phyloP scores from a whole-genome alignment of 768 basidiomycete species.

The Epithele typhae region DNA sequence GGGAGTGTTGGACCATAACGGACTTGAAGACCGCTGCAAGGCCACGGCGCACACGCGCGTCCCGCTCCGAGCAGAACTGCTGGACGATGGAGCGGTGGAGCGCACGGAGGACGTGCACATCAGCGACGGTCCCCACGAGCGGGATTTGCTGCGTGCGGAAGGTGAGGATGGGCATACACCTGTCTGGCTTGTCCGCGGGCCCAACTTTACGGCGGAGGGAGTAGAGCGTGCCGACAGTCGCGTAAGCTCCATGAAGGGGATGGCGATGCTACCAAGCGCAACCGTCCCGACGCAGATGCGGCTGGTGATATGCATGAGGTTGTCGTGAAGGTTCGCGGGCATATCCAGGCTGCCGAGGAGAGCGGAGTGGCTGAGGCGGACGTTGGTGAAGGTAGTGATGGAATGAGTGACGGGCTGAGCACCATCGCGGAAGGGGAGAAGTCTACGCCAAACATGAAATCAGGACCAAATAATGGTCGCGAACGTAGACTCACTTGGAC shows the following conservation, averaged over 20 bases:
- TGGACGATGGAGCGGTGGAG: slow-evolving; percentile 21
- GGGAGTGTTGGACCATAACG: slow-evolving; percentile 22
- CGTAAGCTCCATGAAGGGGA: slow-evolving; percentile 23
- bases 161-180: slow-evolving; percentile 27
- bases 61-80: slow-evolving; percentile 21
- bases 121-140: slow-evolving; percentile 32
- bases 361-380: slow-evolving; percentile 28
- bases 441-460: slow-evolving; percentile 5
- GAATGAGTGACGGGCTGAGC: slow-evolving; percentile 31
- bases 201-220: slow-evolving; percentile 26
- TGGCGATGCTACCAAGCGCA: slow-evolving; percentile 19
- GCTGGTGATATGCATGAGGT: slow-evolving; percentile 26
- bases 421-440: slow-evolving; percentile 27
- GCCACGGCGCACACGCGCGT: slow-evolving; percentile 21
- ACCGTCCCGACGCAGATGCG: slow-evolving; percentile 32
- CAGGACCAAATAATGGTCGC: not conserved
- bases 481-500: slow-evolving; percentile 6
- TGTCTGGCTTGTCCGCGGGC: slow-evolving; percentile 1
- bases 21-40: slow-evolving; percentile 31
- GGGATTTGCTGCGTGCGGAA: slow-evolving; percentile 42
- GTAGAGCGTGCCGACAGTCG: slow-evolving; percentile 28
- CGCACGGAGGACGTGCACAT: slow-evolving; percentile 31
- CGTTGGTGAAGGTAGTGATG: slow-evolving; percentile 34
- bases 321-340: slow-evolving; percentile 15
- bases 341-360: slow-evolving; percentile 26